Percentiles rank a stretch among this genome's conserved stretches.
These are phyloP conservation scores for Steccherinum ochraceum DNA, from an alignment of 768 basidiomycete genomes.

Conservation along the genomic window DNA sequence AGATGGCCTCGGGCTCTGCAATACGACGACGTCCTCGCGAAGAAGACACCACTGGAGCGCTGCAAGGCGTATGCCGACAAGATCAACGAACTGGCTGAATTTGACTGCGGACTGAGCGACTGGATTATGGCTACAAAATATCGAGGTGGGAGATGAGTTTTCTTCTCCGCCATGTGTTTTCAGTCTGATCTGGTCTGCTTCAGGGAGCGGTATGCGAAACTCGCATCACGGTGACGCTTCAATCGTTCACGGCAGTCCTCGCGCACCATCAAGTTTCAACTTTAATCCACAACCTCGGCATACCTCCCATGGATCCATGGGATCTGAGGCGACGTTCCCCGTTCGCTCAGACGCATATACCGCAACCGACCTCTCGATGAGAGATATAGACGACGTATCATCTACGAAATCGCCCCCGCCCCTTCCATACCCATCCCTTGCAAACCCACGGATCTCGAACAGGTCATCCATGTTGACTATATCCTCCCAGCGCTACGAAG, in stretches of 20 bases:
- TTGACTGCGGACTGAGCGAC: conserved; percentile 71
- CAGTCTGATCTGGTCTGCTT: background rate
- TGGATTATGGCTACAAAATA: conserved; percentile 59
- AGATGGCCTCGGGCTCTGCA: conserved; percentile 63
- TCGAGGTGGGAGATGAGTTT: conserved; percentile 46
- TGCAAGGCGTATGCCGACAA: conserved; percentile 71
- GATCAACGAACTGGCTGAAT: conserved; percentile 73
- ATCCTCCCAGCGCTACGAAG: conserved; percentile 28
- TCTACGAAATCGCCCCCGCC: conserved; percentile 48
- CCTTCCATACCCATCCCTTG: conserved; percentile 74
- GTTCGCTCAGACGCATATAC: conserved; percentile 69
- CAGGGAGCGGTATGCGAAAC: background rate
- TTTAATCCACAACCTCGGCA: conserved; percentile 50
- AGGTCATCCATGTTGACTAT: conserved; percentile 27
- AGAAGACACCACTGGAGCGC: conserved; percentile 57
- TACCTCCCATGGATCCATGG: conserved; percentile 63
- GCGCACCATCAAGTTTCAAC: conserved; percentile 4
- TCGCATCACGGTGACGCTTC: conserved; percentile 1
- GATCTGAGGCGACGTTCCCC: conserved; percentile 76
- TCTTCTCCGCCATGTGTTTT: too few species aligned
- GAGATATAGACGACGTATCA: conserved; percentile 38
- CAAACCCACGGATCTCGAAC: conserved; percentile 23
- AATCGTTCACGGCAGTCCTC: background rate
- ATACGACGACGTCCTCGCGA: conserved; percentile 54
- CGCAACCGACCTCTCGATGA: conserved; percentile 67